Conservation (phyloP, 805 yeast species). For the Ogataea ganodermae region DNA sequence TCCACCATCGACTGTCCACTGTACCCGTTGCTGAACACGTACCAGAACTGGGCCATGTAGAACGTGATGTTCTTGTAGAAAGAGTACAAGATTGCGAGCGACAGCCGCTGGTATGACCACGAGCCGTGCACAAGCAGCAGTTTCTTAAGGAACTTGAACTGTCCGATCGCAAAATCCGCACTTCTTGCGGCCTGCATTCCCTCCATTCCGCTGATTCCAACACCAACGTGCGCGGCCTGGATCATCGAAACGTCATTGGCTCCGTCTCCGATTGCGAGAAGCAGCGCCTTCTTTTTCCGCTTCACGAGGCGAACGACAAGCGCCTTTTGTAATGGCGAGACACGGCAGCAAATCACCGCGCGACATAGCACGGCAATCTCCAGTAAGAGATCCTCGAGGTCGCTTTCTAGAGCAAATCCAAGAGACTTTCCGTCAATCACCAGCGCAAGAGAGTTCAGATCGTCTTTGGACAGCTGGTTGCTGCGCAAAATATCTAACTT, state of each 20-base stretch:
- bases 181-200: slow-evolving; percentile 99
- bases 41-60: slow-evolving; percentile 99
- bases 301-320: slow-evolving; percentile 94
- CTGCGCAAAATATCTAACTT: slow-evolving; percentile 75
- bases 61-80: slow-evolving; percentile 94
- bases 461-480: slow-evolving; percentile 65
- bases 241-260: slow-evolving; percentile 99
- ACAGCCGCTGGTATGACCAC: slow-evolving; percentile 95
- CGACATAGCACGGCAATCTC: slow-evolving; percentile 84
- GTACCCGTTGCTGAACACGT: slow-evolving; percentile 85
- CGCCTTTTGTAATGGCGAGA: slow-evolving; percentile 96
- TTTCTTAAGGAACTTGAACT: slow-evolving; percentile 83
- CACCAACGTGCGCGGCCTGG: slow-evolving; percentile 99
- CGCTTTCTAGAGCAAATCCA: slow-evolving; percentile 80
- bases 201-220: slow-evolving; percentile 98
- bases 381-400: slow-evolving; percentile 73
- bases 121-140: slow-evolving; percentile 91
- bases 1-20: slow-evolving; percentile 96
- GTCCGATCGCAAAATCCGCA: slow-evolving; percentile 97
- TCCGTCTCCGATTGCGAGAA: slow-evolving; percentile 97
- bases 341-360: slow-evolving; percentile 97
- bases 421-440: slow-evolving; percentile 94
- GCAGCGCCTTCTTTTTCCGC: slow-evolving; percentile 68
- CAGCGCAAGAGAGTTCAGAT: slow-evolving; percentile 77
- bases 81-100: slow-evolving; percentile 89